Evolutionary conservation across 257 asterid genomes (phyloP), one percentile per base, ranked within the genome.

Genomic region (Euphrasia confusa): DNA sequence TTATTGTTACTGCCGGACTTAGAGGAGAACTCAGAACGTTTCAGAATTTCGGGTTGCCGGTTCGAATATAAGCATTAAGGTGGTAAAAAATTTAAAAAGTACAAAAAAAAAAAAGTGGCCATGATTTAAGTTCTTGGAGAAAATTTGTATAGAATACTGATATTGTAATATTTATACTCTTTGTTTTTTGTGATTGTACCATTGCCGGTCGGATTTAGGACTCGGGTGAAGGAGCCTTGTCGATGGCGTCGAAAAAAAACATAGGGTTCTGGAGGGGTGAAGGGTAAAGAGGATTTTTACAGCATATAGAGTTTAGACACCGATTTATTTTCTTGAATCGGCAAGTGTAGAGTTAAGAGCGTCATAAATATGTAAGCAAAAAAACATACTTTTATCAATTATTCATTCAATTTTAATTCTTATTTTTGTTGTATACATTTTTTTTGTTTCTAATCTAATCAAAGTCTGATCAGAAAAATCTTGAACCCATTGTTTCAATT

Each of bases 21-120:
- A 75, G 88, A 77, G 97, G 99, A 58, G 96, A 93, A 68, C 89
- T 93, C 81, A 82, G 80, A 72, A 78, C 88, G 49, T 93, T 87
- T 74, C 99, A 93, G 74, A 93, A 87, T 75, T 93, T 93, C 50
- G 97, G 99, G 62, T 72, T 83, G 77, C 99, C 99, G 2, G 65
- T 85, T 48, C 85, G 95, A 30, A 78, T 85, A 39, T 87, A 82
- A 70, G 60, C 42, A 37, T 37, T 37, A 37, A 37, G 42, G 42
- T 37, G 11, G 42, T 8, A 37, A 37, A 37, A 74, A 74, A 12
- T 10, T 1, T 11, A 45, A 45, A 10, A 45, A 4, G 1, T 4
- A 2, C n/a, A n/a, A n/a, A n/a, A 45, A 12, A 24, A 24, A 10
- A 2, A 8, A 45, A 17, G 44, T 72, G 54, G 18, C 13, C 15